These are phyloP conservation scores for Podospora appendiculata DNA, from an alignment of 495 filamentous ascomycete species.

Conservation along the genomic window DNA sequence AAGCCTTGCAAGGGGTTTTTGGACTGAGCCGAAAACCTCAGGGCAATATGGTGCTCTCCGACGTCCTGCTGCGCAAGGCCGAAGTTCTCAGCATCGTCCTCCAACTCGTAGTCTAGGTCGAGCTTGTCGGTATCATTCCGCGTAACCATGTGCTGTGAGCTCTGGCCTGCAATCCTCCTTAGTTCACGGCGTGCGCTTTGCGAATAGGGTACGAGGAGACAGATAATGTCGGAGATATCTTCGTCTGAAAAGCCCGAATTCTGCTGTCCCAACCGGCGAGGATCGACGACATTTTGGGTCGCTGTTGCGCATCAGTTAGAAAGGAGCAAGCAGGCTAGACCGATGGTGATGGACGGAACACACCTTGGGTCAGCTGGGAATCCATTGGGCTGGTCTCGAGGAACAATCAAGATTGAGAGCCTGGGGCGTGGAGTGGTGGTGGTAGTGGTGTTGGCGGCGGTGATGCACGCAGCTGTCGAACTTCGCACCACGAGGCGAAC, in stretches of 20 bases:
- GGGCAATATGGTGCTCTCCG: slow-evolving; percentile 62
- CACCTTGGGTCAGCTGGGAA: slow-evolving; percentile 23
- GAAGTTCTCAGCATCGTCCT: slow-evolving; percentile 35
- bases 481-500: not conserved
- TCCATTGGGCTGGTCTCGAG: slow-evolving; percentile 13
- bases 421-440: too few species aligned
- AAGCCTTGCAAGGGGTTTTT: slow-evolving; percentile 63
- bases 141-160: slow-evolving; percentile 27
- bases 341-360: not conserved
- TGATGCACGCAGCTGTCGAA: not conserved
- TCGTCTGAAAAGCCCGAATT: slow-evolving; percentile 71
- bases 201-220: slow-evolving; percentile 76
- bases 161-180: slow-evolving; percentile 38
- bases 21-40: slow-evolving; percentile 67
- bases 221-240: slow-evolving; percentile 81
- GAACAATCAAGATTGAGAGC: too few species aligned
- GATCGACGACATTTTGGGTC: slow-evolving; percentile 77
- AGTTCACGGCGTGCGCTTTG: slow-evolving; percentile 63
- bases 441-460: too few species aligned
- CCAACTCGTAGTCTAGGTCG: slow-evolving; percentile 35
- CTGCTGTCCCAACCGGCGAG: slow-evolving; percentile 64
- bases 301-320: slow-evolving; percentile 32
- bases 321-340: not conserved
- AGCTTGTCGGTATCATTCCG: slow-evolving; percentile 37
- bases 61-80: slow-evolving; percentile 35